phyloP scores from a whole-genome alignment of 345 rosid species.

The Hypericum perforatum region DNA sequence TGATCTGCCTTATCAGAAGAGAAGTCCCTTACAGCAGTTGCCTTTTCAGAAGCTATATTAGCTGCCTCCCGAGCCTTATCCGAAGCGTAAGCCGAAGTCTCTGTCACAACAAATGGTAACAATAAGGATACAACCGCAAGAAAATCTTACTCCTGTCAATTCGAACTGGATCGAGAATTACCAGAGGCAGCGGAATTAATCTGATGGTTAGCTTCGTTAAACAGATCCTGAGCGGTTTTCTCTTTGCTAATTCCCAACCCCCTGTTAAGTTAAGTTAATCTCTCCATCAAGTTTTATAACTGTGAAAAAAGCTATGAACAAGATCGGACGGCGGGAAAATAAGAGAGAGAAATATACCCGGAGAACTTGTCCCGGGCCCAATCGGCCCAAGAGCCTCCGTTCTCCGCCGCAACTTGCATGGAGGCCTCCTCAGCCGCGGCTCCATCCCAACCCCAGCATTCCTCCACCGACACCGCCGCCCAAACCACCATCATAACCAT shows the following conservation, averaged over 20 bases:
- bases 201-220: conserved; percentile 17
- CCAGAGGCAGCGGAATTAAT: conserved; percentile 24
- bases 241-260: conserved; percentile 9
- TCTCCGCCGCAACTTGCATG: conserved; percentile 16
- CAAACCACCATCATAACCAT: conserved; percentile 12
- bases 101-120: conserved; percentile 9
- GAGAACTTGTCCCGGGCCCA: conserved; percentile 25
- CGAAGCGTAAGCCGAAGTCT: conserved; percentile 19
- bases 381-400: conserved; percentile 23
- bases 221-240: conserved; percentile 8
- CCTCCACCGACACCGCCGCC: conserved; percentile 12
- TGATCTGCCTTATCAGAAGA: conserved; percentile 7
- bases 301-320: no score
- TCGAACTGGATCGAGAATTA: conserved; percentile 6
- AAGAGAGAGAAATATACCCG: conserved; percentile 11
- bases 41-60: no score
- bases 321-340: background rate
- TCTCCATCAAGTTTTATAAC: no score
- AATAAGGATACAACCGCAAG: background rate
- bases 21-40: no score
- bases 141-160: background rate
- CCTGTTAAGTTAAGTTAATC: no score
- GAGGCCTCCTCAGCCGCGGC: no score
- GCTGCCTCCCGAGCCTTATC: no score
- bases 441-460: conserved; percentile 14